phyloP scores from a whole-genome alignment of 108 stramenopile species.

The Mediolabrus comicus region DNA sequence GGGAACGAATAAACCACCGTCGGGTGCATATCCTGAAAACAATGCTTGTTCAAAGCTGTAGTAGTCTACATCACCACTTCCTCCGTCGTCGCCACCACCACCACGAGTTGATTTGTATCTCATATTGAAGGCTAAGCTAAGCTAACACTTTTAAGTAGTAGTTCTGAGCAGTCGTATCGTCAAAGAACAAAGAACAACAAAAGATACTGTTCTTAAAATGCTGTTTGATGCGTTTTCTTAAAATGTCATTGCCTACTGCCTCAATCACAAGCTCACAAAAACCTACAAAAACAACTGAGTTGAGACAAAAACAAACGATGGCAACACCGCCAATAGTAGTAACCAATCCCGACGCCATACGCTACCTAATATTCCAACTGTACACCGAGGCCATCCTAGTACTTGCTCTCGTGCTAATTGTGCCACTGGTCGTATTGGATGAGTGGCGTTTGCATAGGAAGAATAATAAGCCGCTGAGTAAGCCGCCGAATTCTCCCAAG shows the following conservation, averaged over 20 bases:
- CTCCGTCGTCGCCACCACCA: constrained; percentile 12
- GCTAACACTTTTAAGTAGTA: too few relatives aligned
- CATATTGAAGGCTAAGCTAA: too few relatives aligned
- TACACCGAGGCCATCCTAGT: constrained; percentile 7
- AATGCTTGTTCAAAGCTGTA: constrained; percentile 80
- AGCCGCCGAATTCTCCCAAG: too few relatives aligned
- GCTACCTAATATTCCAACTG: constrained; percentile 9
- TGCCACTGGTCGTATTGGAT: background rate
- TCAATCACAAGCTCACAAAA: too few relatives aligned
- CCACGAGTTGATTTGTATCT: constrained; percentile 73
- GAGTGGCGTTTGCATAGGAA: constrained; percentile 6
- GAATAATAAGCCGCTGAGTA: background rate
- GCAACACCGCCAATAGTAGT: constrained; percentile 16
- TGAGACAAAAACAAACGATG: too few relatives aligned
- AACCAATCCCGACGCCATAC: constrained; percentile 15
- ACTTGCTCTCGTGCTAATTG: background rate
- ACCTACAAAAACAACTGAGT: too few relatives aligned
- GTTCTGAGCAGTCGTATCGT: too few relatives aligned
- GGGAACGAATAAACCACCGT: constrained; percentile 89
- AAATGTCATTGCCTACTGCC: too few relatives aligned
- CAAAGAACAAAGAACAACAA: too few relatives aligned
- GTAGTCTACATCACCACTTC: too few relatives aligned
- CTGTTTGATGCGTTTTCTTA: too few relatives aligned
- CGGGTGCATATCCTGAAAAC: constrained; percentile 79
- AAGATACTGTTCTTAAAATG: too few relatives aligned